Evolutionary conservation across 768 basidiomycete genomes (phyloP), one percentile per base, ranked within the genome.

Genomic region (Krasilnikovozyma curviuscula): DNA sequence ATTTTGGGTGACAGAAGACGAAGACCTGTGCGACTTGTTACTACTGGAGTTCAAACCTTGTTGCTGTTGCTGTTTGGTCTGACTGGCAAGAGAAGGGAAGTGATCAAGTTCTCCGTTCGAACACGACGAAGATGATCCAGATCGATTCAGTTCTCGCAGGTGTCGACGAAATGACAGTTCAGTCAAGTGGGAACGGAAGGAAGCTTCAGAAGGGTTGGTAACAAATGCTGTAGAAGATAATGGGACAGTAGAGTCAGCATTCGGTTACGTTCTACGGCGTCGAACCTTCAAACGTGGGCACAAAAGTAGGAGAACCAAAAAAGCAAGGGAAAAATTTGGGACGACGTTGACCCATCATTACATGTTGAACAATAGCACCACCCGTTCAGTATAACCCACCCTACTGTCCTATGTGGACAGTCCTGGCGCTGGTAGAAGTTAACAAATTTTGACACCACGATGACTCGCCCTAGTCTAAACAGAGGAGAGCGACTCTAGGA

Each of bases 141-240:
- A 68, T 57, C 79, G 78, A 57, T 88, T 79, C 58, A 93, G 74
- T 47, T 78, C 79, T 52, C 77, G 83, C 52, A 95, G 74, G 64
- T 95, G 88, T 47, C 83, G 82, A 44, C 89, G 83, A 64, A 98
- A 95, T 23, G 86, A 89, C 60, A 83, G 83, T 61, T 93, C 88
- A n/a, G 89, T 97, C 56, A 97, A 78, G 67, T 84, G 89, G 18
- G 85, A 72, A 44, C 89, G 78, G 66, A 98, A 95, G 7, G 86
- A 86, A 40, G 78, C 78, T 66, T 95, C 88, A 48, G 80, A 77
- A 21, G 91, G 91, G 65, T 95, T 97, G 29, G 86, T 84, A 62
- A 89, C 75, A 69, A 86, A 86, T 40, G 89, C 91, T 95, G 68
- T 27, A n/a, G 18, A 24, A 18, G 25, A 24, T 32, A 42, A n/a